These are phyloP conservation scores for Earliella scabrosa DNA, from an alignment of 1,284 basidiomycete genomes.

Conservation along the genomic window DNA sequence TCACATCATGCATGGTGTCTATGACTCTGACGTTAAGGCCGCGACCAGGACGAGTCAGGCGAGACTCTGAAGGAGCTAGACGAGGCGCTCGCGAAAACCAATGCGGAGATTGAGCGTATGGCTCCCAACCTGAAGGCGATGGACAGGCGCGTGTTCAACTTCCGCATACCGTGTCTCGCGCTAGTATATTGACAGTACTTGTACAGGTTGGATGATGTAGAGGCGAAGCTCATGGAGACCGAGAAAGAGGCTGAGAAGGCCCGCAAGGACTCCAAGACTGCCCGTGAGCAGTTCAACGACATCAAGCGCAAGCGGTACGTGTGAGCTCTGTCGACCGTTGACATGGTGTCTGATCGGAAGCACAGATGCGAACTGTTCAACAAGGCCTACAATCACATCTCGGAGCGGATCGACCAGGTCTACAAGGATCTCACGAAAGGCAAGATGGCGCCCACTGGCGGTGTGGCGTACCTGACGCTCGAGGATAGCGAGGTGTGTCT, in stretches of 20 bases:
- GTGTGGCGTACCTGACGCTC: constrained; percentile 93
- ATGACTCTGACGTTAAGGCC: not conserved
- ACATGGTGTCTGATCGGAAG: not conserved
- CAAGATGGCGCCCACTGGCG: constrained; percentile 91
- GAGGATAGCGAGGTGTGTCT: constrained; percentile 88
- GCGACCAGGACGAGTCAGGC: constrained; percentile 61
- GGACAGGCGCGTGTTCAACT: constrained; percentile 64
- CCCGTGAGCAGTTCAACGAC: constrained; percentile 90
- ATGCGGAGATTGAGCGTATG: constrained; percentile 89
- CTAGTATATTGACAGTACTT: no score
- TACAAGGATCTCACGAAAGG: constrained; percentile 99
- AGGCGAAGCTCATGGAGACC: constrained; percentile 74
- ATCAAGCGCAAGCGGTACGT: constrained; percentile 82
- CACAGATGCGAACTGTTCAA: constrained; percentile 87
- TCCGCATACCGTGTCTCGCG: no score
- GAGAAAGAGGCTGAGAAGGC: constrained; percentile 81
- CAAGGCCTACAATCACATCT: constrained; percentile 96
- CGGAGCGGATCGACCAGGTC: constrained; percentile 90
- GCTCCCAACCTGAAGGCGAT: constrained; percentile 97
- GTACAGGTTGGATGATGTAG: constrained; percentile 89
- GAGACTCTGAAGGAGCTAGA: constrained; percentile 80
- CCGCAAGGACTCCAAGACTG: constrained; percentile 83
- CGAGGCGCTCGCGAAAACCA: constrained; percentile 73
- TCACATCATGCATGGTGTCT: not conserved
- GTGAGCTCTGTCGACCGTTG: not conserved